Evolutionary conservation across 1,139 yeast genomes (phyloP), one percentile per base, ranked within the genome.

Genomic region (Hansenula sp.): DNA sequence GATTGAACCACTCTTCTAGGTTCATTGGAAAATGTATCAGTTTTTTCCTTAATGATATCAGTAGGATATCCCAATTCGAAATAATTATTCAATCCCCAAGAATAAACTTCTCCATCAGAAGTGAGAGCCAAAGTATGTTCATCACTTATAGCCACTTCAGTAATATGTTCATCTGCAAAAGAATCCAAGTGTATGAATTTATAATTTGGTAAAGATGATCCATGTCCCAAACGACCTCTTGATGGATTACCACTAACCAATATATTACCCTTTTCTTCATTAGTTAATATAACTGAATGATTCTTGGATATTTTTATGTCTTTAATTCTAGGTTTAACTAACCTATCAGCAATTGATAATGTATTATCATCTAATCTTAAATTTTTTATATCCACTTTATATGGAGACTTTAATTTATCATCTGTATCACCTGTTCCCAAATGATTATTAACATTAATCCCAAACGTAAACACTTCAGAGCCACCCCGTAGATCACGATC

Each of bases 61-160:
- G 76, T 65, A 0, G 65, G 56, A 47, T 72, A 74, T 0, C 95
- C 95, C 17, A 87, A 62, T 57, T 87, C 95, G 18, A 73, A 73
- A 53, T 61, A 73, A 24, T 69, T 67, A 54, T 87, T 87, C 45
- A 79, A 67, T 0, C 97, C 97, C 95, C 96, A 89, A 0, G 90
- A 63, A 48, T 69, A 84, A 2, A 87, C 65, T 17, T 70, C 71
- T 30, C 81, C 80, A 11, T 62, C 55, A 1, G 64, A 52, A 1
- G 84, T 74, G 20, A 85, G 55, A 0, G 71, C 74, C 2, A 87
- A 55, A 0, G 88, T 68, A 57, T 87, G 96, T 51, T 83, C 84
- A 47, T 77, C 75, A 31, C 89, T 81, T 2, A 79, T 59, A 0
- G 77, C 75, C 1, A 79, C 63, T 17, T 65, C 65, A 9, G 55